Evolutionary conservation across 2,329 filamentous ascomycete genomes (phyloP), one percentile per base, ranked within the genome.

Genomic region (Penicillium fuscoglaucum): DNA sequence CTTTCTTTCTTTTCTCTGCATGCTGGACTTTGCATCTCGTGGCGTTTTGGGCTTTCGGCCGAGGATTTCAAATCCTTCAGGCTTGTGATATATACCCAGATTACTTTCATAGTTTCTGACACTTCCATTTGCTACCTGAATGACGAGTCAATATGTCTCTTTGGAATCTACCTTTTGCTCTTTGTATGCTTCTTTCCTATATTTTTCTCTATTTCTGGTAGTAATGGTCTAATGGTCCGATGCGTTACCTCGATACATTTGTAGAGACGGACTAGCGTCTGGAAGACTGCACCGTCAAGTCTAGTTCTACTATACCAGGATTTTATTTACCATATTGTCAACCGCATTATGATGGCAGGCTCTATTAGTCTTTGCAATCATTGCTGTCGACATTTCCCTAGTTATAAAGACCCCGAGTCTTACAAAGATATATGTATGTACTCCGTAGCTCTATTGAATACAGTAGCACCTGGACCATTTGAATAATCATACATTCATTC

Each of bases 31-130:
- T 58, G 55, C 55, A 58, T 58, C 13, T 48, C 7, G 35, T 48
- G 55, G 55, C 55, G 55, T 54, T 54, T 54, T 41, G 44, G 41
- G 33, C 55, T 52, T 55, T 50, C 15, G 9, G 35, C 15, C 35
- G 15, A 17, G 40, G 24, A 41, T 54, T n/a, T 48, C 21, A 17
- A 26, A 43, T 33, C 29, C 28, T 58, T 31, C 24, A 33, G 39
- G 44, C 52, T 55, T 57, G 43, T 56, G 39, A 43, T 44, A 56
- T 51, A 59, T 59, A 59, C 57, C 57, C 57, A 56, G 26, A 31
- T 51, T 56, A 37, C 50, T 15, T 41, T 43, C 37, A 28, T 43
- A 33, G 33, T 44, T 21, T 15, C 35, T 51, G 44, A 35, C 24
- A 28, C 45, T 45, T 52, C 21, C n/a, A 26, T 40, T 55, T 43